phyloP scores from a whole-genome alignment of 495 filamentous ascomycete genomes.

The Saxophila tyrrhenica region DNA sequence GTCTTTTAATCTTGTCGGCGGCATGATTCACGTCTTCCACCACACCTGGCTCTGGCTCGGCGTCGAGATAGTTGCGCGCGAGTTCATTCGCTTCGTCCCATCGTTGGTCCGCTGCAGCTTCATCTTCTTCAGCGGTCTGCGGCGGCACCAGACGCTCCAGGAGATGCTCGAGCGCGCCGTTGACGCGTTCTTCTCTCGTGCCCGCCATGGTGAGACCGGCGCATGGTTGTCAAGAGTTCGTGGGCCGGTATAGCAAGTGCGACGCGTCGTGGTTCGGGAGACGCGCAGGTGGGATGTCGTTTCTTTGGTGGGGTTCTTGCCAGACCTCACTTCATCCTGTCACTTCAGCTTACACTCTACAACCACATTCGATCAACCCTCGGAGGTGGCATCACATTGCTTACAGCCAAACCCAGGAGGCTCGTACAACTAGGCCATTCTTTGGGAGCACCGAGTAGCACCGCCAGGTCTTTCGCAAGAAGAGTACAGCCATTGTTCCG shows the following conservation, averaged over 20 bases:
- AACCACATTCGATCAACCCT: too few relatives aligned
- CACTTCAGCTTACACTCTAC: neutral
- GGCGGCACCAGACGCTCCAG: constrained; percentile 29
- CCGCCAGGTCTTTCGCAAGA: too few relatives aligned
- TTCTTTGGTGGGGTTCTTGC: neutral
- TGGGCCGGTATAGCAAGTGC: neutral
- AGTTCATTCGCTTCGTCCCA: constrained; percentile 30
- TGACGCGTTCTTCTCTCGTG: constrained; percentile 30
- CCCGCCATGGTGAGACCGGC: constrained; percentile 2
- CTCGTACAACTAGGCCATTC: too few relatives aligned
- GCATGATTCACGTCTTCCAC: constrained; percentile 72
- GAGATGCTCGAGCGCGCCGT: constrained; percentile 32
- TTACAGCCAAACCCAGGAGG: too few relatives aligned
- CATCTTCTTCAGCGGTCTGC: constrained; percentile 26
- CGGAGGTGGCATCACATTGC: too few relatives aligned
- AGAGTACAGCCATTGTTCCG: too few relatives aligned
- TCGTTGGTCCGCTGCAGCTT: constrained; percentile 27
- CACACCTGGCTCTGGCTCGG: constrained; percentile 24
- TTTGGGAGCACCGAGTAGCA: too few relatives aligned
- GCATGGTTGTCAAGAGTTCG: neutral
- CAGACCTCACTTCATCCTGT: neutral
- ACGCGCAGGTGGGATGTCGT: neutral
- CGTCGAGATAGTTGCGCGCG: constrained; percentile 15
- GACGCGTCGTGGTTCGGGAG: neutral
- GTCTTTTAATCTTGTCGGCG: constrained; percentile 79